Conservation (phyloP, 192 early-diverging fungal species). For the Lobosporangium transversale region DNA sequence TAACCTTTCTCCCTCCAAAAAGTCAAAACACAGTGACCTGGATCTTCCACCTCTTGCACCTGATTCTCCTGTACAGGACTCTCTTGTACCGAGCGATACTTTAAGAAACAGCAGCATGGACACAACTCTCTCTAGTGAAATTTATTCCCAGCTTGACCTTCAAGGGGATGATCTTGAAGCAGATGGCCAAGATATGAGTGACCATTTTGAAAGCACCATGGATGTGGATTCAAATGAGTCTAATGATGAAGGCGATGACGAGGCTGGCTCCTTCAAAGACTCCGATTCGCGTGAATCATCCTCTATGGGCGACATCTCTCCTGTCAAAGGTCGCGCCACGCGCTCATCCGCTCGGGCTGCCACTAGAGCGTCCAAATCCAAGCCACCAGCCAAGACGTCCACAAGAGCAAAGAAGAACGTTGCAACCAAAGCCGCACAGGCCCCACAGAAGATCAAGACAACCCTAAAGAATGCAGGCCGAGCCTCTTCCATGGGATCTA, state of each 20-base stretch:
- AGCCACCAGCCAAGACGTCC: not conserved
- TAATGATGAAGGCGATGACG: constrained; percentile 17
- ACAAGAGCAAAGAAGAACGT: constrained; percentile 4
- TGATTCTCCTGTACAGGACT: constrained; percentile 21
- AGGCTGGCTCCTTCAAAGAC: not conserved
- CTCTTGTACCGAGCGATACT: constrained; percentile 24
- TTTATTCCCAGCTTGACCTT: not conserved
- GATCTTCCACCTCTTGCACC: constrained; percentile 26
- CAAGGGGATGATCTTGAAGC: not conserved
- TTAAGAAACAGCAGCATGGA: constrained; percentile 1
- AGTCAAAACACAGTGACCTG: constrained; percentile 43
- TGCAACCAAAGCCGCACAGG: not conserved
- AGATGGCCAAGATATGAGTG: constrained; percentile 29
- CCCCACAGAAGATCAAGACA: not conserved
- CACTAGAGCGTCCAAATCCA: constrained; percentile 3
- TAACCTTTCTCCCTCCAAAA: constrained; percentile 14
- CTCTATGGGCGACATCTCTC: not conserved
- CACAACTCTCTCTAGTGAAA: not conserved
- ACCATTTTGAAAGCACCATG: constrained; percentile 24
- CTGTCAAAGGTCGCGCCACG: not conserved
- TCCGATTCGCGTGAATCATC: constrained; percentile 23
- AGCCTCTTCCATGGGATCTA: not conserved
- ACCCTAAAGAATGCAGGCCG: constrained; percentile 2
- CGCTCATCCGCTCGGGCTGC: constrained; percentile 13
- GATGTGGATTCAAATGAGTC: constrained; percentile 33